Evolutionary conservation across 148 eudicot genomes (phyloP), one percentile per base, ranked within the genome.

Genomic region (Simmondsia chinensis): DNA sequence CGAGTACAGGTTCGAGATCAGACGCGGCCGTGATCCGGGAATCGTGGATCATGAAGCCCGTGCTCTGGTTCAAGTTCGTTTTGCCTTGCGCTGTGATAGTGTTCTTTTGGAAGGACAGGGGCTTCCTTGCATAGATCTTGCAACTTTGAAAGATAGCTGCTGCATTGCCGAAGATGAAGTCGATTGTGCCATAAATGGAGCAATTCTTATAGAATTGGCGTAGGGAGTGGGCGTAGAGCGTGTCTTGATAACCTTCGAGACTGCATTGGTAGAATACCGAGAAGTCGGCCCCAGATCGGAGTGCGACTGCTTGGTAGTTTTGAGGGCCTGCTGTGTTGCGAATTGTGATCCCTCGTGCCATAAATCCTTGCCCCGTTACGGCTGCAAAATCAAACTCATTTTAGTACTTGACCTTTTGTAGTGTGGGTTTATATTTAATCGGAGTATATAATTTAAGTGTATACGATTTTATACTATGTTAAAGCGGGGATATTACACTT

Each of bases 191-290:
- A 17, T 74, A 57, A 2, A 89, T 76, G 72, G 29, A 25, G 63
- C 97, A 89, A n/a, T 89, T 95, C 2, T 95, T 76, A 62, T 75
- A 88, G 67, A 88, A 83, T 46, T 88, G 96, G 22, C 96, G 83
- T 32, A 80, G 76, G 9, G 96, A 83, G 61, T 88, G 96, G 9
- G 74, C 74, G 43, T 88, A 88, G 19, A 83, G 82, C 0, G 94
- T 83, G 79, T 83, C 94, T 57, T 88, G 96, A 67, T 77, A 73
- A 24, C 97, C 93, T 50, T 89, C 97, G 63, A 84, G 71, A 64
- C 95, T 82, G 54, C 97, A 89, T 9, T 75, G 34, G 40, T 55
- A 84, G 67, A 89, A 89, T 9, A 82, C 94, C 0, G 95, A 82
- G 6, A 75, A 72, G 59, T 89, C 97, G 2, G 95, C 74, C 45